Base-by-base conservation (phyloP, 176 grass and related monocot genomes). In the Elaeis guineensis region DNA sequence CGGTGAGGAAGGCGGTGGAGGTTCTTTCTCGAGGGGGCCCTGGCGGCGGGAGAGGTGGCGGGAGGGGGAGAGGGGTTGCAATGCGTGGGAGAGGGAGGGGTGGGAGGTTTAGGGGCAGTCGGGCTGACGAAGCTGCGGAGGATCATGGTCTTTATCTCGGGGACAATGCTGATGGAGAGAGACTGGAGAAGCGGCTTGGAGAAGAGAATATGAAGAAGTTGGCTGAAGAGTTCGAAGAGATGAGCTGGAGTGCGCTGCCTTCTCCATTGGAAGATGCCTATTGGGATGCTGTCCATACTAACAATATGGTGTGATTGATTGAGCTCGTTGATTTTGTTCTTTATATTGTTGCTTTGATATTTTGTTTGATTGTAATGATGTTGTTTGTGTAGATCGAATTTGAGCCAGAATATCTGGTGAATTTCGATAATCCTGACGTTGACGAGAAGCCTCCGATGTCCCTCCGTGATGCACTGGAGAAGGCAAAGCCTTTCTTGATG, bases 361-460 rank as follows among this genome's bases (percentile, higher is more conserved):
- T 22, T 71, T 62, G 50, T 2, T 70, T 63, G 7, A 3, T 75
- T 29, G 49, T 17, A 29, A 62, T 72, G 55, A 23, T 78, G 17
- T 77, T 14, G 28, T 54, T 79, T 30, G 15, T 71, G 69, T 71
- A 97, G 87, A 91, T 91, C 20, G 92, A 91, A 51, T 91, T 79
- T 78, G 87, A 89, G 69, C 87, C 78, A 16, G 78, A 97, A 73
- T 91, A 91, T 54, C 5, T 76, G 58, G 78, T 85, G 55, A 67
- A 58, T 73, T 91, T 91, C 57, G 81, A 54, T 59, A 85, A 89
- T 68, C 92, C 87, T 9, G 84, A 89, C 70, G 73, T 89, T 25
- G 78, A 91, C 16, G 92, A 91, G 72, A 97, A 89, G 64, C 87
- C 92, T 16, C 87, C 87, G 4, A 89, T 97, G 81, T 71, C 93